phyloP scores from a whole-genome alignment of 306 rosid species.

The Canavalia ensiformis region DNA sequence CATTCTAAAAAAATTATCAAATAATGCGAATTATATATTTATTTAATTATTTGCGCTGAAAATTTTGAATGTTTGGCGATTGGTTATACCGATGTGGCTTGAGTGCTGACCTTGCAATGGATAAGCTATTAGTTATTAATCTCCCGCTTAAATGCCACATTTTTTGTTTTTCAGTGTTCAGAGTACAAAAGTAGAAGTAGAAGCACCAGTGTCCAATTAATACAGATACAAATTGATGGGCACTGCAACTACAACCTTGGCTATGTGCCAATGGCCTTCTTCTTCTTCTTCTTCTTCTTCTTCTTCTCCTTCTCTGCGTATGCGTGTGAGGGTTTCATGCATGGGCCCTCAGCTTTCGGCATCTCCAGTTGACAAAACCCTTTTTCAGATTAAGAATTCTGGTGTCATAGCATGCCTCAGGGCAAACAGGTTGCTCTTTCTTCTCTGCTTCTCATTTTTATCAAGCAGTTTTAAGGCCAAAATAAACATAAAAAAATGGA shows the following conservation, averaged over 20 bases:
- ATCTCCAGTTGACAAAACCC: slow-evolving; percentile 62
- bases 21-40: too few species aligned
- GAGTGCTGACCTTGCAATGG: not conserved
- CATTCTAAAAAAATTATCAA: too few species aligned
- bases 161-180: not conserved
- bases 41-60: too few species aligned
- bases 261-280: slow-evolving; percentile 39
- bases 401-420: slow-evolving; percentile 97
- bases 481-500: too few species aligned
- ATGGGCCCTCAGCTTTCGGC: slow-evolving; percentile 48
- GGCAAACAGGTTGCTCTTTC: slow-evolving; percentile 66
- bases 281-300: slow-evolving; percentile 34
- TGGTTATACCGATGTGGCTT: too few species aligned
- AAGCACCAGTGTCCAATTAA: not conserved
- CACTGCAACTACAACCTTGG: slow-evolving; percentile 36
- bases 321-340: slow-evolving; percentile 52
- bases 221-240: slow-evolving; percentile 10
- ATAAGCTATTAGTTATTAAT: not conserved
- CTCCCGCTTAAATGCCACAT: not conserved
- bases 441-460: slow-evolving; percentile 11
- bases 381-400: slow-evolving; percentile 61
- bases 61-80: too few species aligned
- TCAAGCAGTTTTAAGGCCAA: not conserved
- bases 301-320: slow-evolving; percentile 36
- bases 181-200: not conserved